A percentile compares a stretch with the other conserved stretches of the same genome.
phyloP scores from a whole-genome alignment of 768 basidiomycete species.

The Hortiboletus flavorubellus region DNA sequence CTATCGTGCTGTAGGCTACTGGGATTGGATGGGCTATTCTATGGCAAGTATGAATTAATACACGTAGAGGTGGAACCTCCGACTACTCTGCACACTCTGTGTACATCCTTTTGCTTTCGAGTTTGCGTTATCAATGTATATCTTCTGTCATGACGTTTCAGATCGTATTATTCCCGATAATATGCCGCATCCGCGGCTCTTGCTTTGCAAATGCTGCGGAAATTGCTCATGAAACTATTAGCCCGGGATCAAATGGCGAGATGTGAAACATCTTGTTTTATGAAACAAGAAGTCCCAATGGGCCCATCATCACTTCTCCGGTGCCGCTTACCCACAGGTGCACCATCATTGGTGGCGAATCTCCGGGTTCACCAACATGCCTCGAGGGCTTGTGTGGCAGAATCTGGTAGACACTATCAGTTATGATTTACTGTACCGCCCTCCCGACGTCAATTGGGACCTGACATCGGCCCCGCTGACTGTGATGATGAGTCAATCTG shows the following conservation, averaged over 20 bases:
- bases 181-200: not conserved
- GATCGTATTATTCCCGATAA: too few species aligned
- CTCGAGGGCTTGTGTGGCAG: not conserved
- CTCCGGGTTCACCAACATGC: not conserved
- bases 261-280: too few species aligned
- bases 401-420: not conserved
- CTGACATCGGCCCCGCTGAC: too few species aligned
- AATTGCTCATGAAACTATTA: not conserved
- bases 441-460: too few species aligned
- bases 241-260: too few species aligned
- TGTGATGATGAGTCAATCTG: too few species aligned
- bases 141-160: not conserved
- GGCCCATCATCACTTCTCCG: too few species aligned
- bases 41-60: slow-evolving; percentile 25
- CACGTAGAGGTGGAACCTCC: slow-evolving; percentile 24
- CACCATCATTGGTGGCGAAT: too few species aligned
- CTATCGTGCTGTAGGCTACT: slow-evolving; percentile 20
- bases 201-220: not conserved
- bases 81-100: slow-evolving; percentile 17
- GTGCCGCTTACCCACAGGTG: too few species aligned
- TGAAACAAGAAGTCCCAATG: too few species aligned
- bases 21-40: slow-evolving; percentile 24
- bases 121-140: slow-evolving; percentile 13
- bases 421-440: too few species aligned
- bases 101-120: slow-evolving; percentile 26